phyloP scores from a whole-genome alignment of 371 early-diverging fungal species.

The Apophysomyces ossiformis region DNA sequence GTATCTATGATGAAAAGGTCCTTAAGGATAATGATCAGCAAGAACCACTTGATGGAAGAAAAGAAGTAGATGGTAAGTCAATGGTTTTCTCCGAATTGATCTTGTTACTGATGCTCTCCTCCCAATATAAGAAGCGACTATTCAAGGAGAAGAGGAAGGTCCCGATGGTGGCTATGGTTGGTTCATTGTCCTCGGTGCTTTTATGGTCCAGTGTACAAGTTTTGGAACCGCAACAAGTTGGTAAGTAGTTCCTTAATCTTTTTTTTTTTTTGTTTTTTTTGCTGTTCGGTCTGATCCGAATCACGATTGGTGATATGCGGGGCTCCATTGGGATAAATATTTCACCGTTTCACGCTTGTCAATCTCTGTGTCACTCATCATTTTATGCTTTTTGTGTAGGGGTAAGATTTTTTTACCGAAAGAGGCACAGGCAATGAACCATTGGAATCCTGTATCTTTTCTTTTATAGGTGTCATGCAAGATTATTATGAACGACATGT shows the following conservation, averaged over 20 bases:
- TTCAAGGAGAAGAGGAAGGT: constrained; percentile 10
- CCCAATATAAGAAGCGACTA: background rate
- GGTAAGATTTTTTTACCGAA: constrained; percentile 21
- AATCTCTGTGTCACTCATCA: background rate
- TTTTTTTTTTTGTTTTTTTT: background rate
- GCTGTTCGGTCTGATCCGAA: constrained; percentile 9
- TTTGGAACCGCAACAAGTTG: constrained; percentile 53
- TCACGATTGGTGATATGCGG: background rate
- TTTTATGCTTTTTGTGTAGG: constrained; percentile 15
- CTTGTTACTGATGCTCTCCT: background rate
- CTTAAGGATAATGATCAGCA: background rate
- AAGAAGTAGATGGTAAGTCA: background rate
- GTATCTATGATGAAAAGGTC: background rate
- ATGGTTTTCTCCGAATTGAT: background rate
- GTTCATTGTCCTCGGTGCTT: constrained; percentile 61
- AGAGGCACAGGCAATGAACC: background rate
- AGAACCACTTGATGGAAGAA: background rate
- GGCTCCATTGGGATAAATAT: background rate
- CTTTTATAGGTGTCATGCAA: constrained; percentile 32
- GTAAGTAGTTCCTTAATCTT: constrained; percentile 18
- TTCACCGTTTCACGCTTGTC: constrained; percentile 4
- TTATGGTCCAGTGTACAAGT: constrained; percentile 58
- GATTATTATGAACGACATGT: constrained; percentile 26
- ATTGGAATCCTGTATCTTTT: background rate
- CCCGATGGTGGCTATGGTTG: constrained; percentile 64